phyloP scores from a whole-genome alignment of 225 moss, liverwort and hornwort genomes.

The Sphagnum contortum region DNA sequence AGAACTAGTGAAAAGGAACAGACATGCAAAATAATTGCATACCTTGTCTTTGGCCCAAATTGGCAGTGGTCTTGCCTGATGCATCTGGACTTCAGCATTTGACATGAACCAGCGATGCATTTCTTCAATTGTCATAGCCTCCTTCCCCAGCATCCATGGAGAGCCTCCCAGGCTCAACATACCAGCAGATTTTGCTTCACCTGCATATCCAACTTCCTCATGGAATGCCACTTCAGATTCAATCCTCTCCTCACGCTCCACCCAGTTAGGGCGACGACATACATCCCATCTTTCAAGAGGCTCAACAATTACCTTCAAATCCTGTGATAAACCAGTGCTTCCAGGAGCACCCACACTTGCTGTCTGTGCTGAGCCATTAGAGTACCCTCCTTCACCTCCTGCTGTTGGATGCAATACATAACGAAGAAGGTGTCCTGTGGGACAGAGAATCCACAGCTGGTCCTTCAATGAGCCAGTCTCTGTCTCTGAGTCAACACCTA shows the following conservation, averaged over 20 bases:
- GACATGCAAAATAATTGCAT: not conserved
- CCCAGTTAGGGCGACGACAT: slow-evolving; percentile 88
- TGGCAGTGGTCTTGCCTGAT: slow-evolving; percentile 82
- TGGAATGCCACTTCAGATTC: slow-evolving; percentile 26
- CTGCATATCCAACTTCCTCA: slow-evolving; percentile 22
- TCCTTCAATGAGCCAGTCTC: slow-evolving; percentile 72
- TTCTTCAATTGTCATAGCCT: slow-evolving; percentile 70
- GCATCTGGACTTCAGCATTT: slow-evolving; percentile 99
- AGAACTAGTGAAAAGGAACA: not conserved
- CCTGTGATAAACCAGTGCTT: slow-evolving; percentile 45
- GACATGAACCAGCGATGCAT: slow-evolving; percentile 99
- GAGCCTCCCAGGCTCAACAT: slow-evolving; percentile 15
- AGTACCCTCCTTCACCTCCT: slow-evolving; percentile 60
- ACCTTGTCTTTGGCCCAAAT: slow-evolving; percentile 96
- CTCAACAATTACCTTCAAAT: slow-evolving; percentile 68
- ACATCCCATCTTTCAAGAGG: slow-evolving; percentile 96
- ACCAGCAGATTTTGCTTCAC: not conserved
- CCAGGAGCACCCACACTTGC: slow-evolving; percentile 51
- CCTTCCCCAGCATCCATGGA: slow-evolving; percentile 26
- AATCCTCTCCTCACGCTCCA: slow-evolving; percentile 85
- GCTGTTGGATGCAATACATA: slow-evolving; percentile 75
- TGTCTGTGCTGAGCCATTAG: slow-evolving; percentile 55
- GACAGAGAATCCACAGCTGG: slow-evolving; percentile 87
- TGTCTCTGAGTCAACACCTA: slow-evolving; percentile 59
- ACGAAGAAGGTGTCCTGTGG: slow-evolving; percentile 82